Evolutionary conservation across 2,329 filamentous ascomycete genomes (phyloP), one percentile per base, ranked within the genome.

Genomic region (Talaromyces sp.): DNA sequence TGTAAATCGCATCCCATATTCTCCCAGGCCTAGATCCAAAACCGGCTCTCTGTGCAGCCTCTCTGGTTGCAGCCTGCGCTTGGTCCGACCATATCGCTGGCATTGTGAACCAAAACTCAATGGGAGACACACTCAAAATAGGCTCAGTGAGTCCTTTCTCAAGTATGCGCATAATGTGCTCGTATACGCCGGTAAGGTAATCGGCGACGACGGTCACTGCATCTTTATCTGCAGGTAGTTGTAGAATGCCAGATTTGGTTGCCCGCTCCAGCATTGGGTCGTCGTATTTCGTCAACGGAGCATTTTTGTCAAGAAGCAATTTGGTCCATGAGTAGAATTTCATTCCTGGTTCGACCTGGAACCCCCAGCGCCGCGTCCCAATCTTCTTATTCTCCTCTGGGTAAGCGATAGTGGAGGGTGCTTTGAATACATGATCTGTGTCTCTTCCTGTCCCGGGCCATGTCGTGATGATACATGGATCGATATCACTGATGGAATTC

Each of bases 71-170:
- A 60, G 66, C 25, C 58, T 72, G 70, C 1, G 74, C 72, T 17
- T 61, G 66, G 5, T 76, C 73, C 5, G 70, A 65, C 72, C 73
- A 75, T 11, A 76, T 69, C 2, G 73, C 73, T 1, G 75, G 73
- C 5, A 75, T 72, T 1, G 72, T 76, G 22, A 76, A 70, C 15
- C 71, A 68, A 34, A 68, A 73, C 36, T 69, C 65, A n/a, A 72
- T 67, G 68, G 10, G 58, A 40, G 2, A 68, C 29, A 29, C 47
- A 70, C 38, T 3, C 61, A 64, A 11, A 25, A 51, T 8, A 68
- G 65, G 53, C 2, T 71, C 67, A 10, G 71, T 27, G 51, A 64
- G 6, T 72, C 56, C 10, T 45, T 67, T 47, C 63, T 53, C 19
- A 71, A 65, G 13, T 67, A 69, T 65, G 71, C 67, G 25, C 5